These are phyloP conservation scores for Entophlyctis luteolus DNA, from an alignment of 192 early-diverging fungal species.

Conservation along the genomic window DNA sequence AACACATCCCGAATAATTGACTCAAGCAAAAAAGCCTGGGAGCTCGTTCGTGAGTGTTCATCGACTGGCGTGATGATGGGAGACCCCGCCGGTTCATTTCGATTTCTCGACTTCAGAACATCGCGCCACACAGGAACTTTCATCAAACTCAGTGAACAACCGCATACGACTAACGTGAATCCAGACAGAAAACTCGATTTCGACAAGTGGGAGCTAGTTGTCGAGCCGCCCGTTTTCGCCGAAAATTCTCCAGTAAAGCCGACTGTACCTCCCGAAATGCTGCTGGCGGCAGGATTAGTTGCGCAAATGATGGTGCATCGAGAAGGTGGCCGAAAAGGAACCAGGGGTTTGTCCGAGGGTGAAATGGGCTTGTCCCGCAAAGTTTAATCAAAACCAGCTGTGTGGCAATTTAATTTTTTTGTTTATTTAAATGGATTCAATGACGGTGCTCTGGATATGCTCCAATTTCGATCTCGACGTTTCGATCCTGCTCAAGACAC, in stretches of 20 bases:
- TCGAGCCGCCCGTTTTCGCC: not conserved
- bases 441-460: too few species aligned
- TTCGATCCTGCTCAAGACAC: too few species aligned
- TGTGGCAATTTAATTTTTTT: too few species aligned
- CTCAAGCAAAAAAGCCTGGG: not conserved
- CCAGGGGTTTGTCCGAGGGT: not conserved
- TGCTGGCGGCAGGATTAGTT: slow-evolving; percentile 7
- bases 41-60: not conserved
- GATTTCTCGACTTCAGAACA: slow-evolving; percentile 5
- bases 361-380: slow-evolving; percentile 9
- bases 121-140: slow-evolving; percentile 8
- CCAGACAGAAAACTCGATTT: not conserved
- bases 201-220: slow-evolving; percentile 15
- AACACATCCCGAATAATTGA: too few species aligned
- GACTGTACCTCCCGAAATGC: slow-evolving; percentile 13
- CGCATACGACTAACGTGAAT: not conserved
- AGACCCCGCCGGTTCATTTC: not conserved
- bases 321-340: not conserved
- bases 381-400: too few species aligned
- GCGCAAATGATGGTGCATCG: slow-evolving; percentile 18
- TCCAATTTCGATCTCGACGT: too few species aligned
- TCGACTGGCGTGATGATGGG: slow-evolving; percentile 4
- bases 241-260: not conserved
- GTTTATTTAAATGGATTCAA: too few species aligned
- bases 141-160: not conserved